Evolutionary conservation across 805 yeast species (phyloP), one percentile per base, ranked within the genome.

Genomic region (Yamadazyma tumulicola): DNA sequence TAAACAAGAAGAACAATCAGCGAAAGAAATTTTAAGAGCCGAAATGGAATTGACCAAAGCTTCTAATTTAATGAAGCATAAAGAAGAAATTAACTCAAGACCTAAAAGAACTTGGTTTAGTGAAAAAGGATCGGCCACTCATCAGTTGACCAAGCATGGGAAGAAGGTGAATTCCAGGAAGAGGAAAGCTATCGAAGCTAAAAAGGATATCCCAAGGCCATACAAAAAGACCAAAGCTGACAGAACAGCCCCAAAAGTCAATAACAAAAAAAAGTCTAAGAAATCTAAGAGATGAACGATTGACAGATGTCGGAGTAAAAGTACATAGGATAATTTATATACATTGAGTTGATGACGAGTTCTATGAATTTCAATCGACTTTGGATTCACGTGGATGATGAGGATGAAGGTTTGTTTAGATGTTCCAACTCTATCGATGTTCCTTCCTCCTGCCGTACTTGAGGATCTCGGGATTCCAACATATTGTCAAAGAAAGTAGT

Each of bases 51-150:
- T 91, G 30, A 75, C 74, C 45, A 86, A 84, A 58, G 95, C 95
- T 37, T 84, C 83, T 51, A 93, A 93, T 58, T 49, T 93, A 56
- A 63, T 93, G 43, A 82, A 75, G 53, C 88, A 85, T 50, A 77
- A 78, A 46, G 75, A 75, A 34, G 97, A 93, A 60, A 93, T 93
- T 52, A 74, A 77, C 45, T 67, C 96, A 1, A 76, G 97, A 52
- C 97, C 98, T 21, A 87, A 77, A 60, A 79, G 99, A 65, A 93
- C 98, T 0, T 93, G 99, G 99, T 91, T 93, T 59, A 79, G 74
- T 41, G 61, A 59, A 31, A 64, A 68, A 60, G 46, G 57, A 12
- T 55, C 46, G 33, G 69, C 55, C 6, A 50, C 61, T 57, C 59
- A 55, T 21, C 66, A 62, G 29, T 53, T 67, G 40, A 59, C 69